phyloP scores from a whole-genome alignment of 2,329 filamentous ascomycete genomes.

The Fusarium albidum region DNA sequence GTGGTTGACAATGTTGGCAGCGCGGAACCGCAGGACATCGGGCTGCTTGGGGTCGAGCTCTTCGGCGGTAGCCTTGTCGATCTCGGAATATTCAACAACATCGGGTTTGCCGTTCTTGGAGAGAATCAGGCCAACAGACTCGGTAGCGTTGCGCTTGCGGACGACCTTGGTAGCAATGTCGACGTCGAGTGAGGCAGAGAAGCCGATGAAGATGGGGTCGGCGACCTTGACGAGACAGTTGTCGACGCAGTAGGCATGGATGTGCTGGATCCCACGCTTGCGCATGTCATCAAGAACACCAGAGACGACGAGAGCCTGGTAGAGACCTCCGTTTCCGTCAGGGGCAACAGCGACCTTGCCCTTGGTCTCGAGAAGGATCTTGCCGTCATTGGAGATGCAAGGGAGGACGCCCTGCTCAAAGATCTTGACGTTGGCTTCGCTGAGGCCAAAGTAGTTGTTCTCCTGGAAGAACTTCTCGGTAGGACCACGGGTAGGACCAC shows the following conservation, averaged over 20 bases:
- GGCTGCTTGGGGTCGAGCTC: slow-evolving; percentile 84
- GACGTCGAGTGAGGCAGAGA: slow-evolving; percentile 85
- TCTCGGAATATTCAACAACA: slow-evolving; percentile 98
- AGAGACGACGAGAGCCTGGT: slow-evolving; percentile 85
- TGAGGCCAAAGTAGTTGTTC: slow-evolving; percentile 89
- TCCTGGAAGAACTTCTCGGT: slow-evolving; percentile 95
- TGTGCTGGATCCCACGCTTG: slow-evolving; percentile 88
- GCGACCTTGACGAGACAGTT: slow-evolving; percentile 99
- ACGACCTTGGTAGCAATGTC: slow-evolving; percentile 99
- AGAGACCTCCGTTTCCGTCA: slow-evolving; percentile 96
- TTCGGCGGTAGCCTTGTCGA: slow-evolving; percentile 87
- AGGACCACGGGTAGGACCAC: slow-evolving; percentile 87
- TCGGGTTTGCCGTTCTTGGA: slow-evolving; percentile 96
- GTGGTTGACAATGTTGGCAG: slow-evolving; percentile 99
- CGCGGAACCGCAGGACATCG: slow-evolving; percentile 90
- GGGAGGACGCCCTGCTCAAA: slow-evolving; percentile 98
- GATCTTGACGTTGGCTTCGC: slow-evolving; percentile 84
- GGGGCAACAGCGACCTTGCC: slow-evolving; percentile 92
- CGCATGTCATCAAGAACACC: slow-evolving; percentile 88
- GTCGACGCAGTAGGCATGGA: slow-evolving; percentile 98
- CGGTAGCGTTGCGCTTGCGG: slow-evolving; percentile 94
- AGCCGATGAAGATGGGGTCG: slow-evolving; percentile 94
- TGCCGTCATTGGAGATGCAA: slow-evolving; percentile 96
- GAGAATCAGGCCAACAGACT: slow-evolving; percentile 93
- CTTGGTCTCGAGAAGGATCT: slow-evolving; percentile 94